Conservation (phyloP, 345 rosid species). For the Populus alba region DNA sequence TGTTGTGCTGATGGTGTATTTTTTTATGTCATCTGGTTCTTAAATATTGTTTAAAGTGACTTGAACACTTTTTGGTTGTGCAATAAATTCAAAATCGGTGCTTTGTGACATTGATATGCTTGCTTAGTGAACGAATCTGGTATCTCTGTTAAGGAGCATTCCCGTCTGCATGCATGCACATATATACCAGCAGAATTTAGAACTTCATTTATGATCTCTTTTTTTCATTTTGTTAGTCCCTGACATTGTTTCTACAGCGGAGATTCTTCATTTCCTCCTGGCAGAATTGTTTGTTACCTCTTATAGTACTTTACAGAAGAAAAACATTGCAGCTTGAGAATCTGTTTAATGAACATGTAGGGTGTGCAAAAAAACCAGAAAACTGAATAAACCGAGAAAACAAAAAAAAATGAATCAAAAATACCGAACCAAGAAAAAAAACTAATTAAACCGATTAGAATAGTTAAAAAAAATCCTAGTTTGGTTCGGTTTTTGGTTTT, state of each 20-base stretch:
- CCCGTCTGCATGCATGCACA: not conserved
- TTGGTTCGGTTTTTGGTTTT: too few relatives aligned
- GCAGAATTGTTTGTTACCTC: not conserved
- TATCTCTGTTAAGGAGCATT: not conserved
- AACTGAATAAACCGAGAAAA: too few relatives aligned
- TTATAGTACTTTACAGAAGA: not conserved
- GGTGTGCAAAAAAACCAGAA: too few relatives aligned
- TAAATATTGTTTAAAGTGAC: not conserved
- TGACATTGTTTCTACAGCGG: not conserved
- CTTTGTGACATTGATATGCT: not conserved
- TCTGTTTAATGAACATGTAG: not conserved
- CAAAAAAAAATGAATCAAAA: too few relatives aligned
- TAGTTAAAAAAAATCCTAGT: too few relatives aligned
- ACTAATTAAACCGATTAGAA: too few relatives aligned
- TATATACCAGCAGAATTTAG: too few relatives aligned
- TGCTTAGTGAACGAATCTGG: not conserved
- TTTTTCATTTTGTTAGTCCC: not conserved
- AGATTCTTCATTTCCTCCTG: not conserved
- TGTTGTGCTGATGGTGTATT: conserved; percentile 23
- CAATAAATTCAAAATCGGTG: conserved; percentile 12
- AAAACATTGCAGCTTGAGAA: not conserved
- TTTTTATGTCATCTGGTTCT: conserved; percentile 7
- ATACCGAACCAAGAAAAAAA: too few relatives aligned
- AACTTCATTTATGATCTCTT: not conserved
- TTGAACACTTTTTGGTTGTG: not conserved